These are phyloP conservation scores for Withania somnifera DNA, from an alignment of 305 asterid species.

Conservation along the genomic window DNA sequence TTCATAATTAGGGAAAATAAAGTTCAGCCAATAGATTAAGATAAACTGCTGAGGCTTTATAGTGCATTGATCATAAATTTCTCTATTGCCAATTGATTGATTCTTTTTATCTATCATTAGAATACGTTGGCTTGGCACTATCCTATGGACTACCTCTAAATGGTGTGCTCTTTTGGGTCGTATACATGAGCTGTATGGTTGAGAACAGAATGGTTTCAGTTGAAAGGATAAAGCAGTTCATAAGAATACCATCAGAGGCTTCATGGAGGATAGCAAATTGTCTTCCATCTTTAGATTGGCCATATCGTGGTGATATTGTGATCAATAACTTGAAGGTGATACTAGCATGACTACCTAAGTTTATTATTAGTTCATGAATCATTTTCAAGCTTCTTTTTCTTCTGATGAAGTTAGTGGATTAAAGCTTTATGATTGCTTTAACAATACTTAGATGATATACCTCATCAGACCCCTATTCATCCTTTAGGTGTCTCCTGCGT, in stretches of 20 bases:
- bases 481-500: background rate
- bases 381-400: background rate
- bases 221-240: conserved; percentile 64
- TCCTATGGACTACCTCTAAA: conserved; percentile 66
- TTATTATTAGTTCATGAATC: background rate
- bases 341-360: background rate
- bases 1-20: background rate
- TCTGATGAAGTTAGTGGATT: background rate
- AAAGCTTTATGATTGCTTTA: background rate
- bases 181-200: conserved; percentile 32
- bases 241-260: conserved; percentile 56
- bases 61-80: background rate
- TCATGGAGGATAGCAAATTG: conserved; percentile 30
- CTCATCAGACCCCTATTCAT: background rate
- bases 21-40: background rate
- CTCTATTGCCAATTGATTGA: background rate
- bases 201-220: conserved; percentile 70
- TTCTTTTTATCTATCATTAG: conserved; percentile 14
- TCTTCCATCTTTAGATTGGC: conserved; percentile 45
- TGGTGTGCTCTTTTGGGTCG: conserved; percentile 28
- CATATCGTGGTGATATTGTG: conserved; percentile 38
- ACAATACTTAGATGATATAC: background rate
- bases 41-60: background rate
- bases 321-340: conserved; percentile 49
- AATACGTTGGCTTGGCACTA: conserved; percentile 55